Evolutionary conservation across 305 asterid species (phyloP).

Genomic region (Fraxinus dipetala): DNA sequence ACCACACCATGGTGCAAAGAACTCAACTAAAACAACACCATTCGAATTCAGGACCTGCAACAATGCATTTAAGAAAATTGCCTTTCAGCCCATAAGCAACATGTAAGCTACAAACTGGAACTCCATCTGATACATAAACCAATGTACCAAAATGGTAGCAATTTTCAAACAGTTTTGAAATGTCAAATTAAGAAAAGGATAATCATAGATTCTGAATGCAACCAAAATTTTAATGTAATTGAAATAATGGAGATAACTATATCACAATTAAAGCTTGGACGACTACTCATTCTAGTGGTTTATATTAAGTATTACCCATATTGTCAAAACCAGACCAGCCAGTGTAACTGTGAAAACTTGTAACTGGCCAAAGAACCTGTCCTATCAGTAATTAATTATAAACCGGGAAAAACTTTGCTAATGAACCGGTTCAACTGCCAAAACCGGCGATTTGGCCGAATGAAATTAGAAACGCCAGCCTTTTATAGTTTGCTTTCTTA

Average conservation of each 20-base stretch:
- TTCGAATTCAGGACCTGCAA: slow-evolving; percentile 79
- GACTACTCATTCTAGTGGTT: not conserved
- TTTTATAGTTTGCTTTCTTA: not conserved
- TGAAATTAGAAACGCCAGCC: not conserved
- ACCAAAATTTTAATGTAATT: slow-evolving; percentile 3
- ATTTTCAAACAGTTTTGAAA: not conserved
- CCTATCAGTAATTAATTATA: not conserved
- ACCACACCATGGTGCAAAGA: slow-evolving; percentile 98
- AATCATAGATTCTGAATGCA: not conserved
- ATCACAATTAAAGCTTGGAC: slow-evolving; percentile 9
- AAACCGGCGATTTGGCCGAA: not conserved
- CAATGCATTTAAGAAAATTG: not conserved
- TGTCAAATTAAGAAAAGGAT: not conserved
- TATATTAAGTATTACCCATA: not conserved
- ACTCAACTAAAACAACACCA: slow-evolving; percentile 84
- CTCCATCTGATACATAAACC: not conserved
- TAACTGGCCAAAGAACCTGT: not conserved
- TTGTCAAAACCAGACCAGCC: not conserved
- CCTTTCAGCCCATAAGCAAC: not conserved
- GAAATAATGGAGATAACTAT: not conserved
- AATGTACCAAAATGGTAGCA: not conserved
- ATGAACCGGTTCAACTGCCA: not conserved
- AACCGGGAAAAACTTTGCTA: not conserved
- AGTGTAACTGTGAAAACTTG: not conserved
- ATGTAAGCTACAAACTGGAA: slow-evolving; percentile 4